Base-by-base conservation (phyloP, 352 stramenopile genomes). In the Pythium aquatile region DNA sequence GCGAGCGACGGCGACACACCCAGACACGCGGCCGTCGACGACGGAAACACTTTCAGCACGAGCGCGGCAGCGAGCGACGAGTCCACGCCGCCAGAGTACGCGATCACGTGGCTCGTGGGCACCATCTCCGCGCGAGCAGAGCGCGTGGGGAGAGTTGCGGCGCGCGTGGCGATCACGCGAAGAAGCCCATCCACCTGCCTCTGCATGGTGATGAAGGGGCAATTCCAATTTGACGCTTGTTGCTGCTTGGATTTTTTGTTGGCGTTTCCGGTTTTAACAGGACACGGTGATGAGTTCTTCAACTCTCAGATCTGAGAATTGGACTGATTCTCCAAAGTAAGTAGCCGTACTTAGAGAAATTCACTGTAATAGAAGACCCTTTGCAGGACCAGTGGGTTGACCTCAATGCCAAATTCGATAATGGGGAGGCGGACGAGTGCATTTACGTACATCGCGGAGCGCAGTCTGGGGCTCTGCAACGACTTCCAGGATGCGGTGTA, bases 51-150 rank as follows among this genome's bases (percentile, higher is more conserved):
- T 30, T 75, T 78, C 54, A 93, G 76, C n/a, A 98, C 88, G 40
- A 98, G 66, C 14, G 91, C 92, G 4, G 95, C 93, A 3, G 95
- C 88, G 7, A 99, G 70, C 20, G 91, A 98, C 35, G 96, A 99
- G 78, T 99, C 97, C 6, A 99, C 92, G 17, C 97, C 97, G 37
- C 97, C 97, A 1, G 91, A 98, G 66, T 90, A 98, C n/a, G 92
- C 92, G 17, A 97, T 75, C 13, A 98, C 74, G 56, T 98, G 81
- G 66, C 72, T 80, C 30, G 74, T 73, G 44, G n/a, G 20, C 44
- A 51, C n/a, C 44, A 5, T 29, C 29, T 51, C 44, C 44, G 14
- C 24, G 20, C 44, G 44, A 2, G 29, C 30, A 29, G 44, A 17
- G 10, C 44, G n/a, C 44, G 8, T 3, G 13, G 44, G 44, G 20